Base-by-base conservation (phyloP, 495 filamentous ascomycete genomes). In the Cercophora newfieldiana region DNA sequence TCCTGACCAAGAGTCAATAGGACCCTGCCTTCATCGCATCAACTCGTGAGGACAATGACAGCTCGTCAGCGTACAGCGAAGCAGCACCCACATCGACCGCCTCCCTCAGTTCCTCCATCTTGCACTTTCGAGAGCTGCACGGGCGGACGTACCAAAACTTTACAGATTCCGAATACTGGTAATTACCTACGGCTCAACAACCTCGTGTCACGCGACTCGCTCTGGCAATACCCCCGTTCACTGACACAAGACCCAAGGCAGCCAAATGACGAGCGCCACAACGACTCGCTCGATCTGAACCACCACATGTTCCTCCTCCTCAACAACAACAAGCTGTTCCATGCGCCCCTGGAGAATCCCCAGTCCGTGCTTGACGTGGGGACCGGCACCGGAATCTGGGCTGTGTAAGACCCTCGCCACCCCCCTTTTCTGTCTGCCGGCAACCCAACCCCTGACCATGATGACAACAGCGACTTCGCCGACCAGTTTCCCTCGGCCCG, bases 281-380 rank as follows among this genome's bases (percentile, higher is more conserved):
- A 77, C 8, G 72, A 78, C 37, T 75, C 71, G 16, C 48, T 72
- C n/a, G 79, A 81, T 26, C 49, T 72, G 26, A 72, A 68, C 61
- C 76, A 80, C 59, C 78, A 79, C 60, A 69, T 74, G 54, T 66
- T 78, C 2, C 71, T 67, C 8, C 63, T 78, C 51, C 49, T 75
- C 37, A 22, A 33, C 12, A 66, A 54, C 21, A 58, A 55, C 29
- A 37, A 48, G 29, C 64, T 66, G 19, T 63, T 67, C 33, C 74
- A 85, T 59, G 82, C 86, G 0, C 86, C 87, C 10, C 70, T 87
- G 2, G 54, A 72, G 47, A 70, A 81, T 24, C 83, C 85, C 4
- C 72, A 81, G 56, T 71, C 73, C 30, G 83, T 53, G 8, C 25
- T 53, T 8, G 50, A 53, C 25, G 50, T 53, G 19, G 50, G 50